phyloP scores from a whole-genome alignment of 352 stramenopile genomes.

The Phytophthora agathidicida region DNA sequence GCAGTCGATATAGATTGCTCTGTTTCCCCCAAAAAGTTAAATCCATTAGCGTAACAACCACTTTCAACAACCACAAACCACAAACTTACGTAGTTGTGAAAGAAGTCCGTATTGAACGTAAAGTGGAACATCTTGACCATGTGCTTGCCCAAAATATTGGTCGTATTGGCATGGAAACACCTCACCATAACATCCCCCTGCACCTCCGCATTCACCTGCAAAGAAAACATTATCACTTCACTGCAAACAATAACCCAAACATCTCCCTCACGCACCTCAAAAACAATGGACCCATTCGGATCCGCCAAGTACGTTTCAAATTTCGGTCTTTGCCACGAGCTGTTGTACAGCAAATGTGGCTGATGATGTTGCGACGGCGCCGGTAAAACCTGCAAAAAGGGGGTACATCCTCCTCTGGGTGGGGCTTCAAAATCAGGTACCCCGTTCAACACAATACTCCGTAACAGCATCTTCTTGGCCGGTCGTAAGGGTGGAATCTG shows the following conservation, averaged over 20 bases:
- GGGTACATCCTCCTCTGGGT: slow-evolving; percentile 60
- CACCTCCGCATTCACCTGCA: slow-evolving; percentile 73
- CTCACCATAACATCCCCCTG: slow-evolving; percentile 74
- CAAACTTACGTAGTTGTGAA: slow-evolving; percentile 72
- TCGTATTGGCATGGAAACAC: slow-evolving; percentile 78
- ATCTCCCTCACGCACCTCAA: slow-evolving; percentile 41
- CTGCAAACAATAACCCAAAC: not conserved
- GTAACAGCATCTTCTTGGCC: slow-evolving; percentile 67
- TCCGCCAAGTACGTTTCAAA: slow-evolving; percentile 72
- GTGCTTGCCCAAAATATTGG: slow-evolving; percentile 77
- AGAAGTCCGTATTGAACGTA: slow-evolving; percentile 85
- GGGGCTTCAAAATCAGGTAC: slow-evolving; percentile 80
- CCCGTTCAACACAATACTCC: slow-evolving; percentile 66
- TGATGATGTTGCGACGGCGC: slow-evolving; percentile 68
- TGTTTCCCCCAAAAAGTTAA: slow-evolving; percentile 7
- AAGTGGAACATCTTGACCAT: slow-evolving; percentile 89
- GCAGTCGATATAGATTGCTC: slow-evolving; percentile 55
- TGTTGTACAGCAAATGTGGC: slow-evolving; percentile 69
- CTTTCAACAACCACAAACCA: too few relatives aligned
- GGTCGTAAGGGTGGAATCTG: slow-evolving; percentile 63
- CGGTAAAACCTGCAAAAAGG: slow-evolving; percentile 69
- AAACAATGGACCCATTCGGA: slow-evolving; percentile 53
- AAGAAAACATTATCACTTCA: slow-evolving; percentile 1
- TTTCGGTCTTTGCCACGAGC: slow-evolving; percentile 65
- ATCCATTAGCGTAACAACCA: not conserved